Base-by-base conservation (phyloP, 1,139 yeast species). In the Debaryomyces sp. region DNA sequence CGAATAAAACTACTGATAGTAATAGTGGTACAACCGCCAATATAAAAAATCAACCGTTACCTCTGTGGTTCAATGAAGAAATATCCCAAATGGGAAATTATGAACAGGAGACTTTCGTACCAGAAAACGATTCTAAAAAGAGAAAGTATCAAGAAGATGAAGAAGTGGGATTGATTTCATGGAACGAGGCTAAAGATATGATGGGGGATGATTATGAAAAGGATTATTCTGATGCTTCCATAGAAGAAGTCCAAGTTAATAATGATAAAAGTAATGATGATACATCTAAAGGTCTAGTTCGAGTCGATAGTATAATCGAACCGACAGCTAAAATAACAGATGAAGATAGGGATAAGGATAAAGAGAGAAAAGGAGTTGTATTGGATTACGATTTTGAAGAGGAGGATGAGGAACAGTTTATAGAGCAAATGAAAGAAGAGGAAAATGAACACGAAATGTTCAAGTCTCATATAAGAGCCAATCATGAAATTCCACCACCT, bases 401-500 rank as follows among this genome's bases (percentile, higher is more conserved):
- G 49, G 85, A 84, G 29, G 97, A 92, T 50, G 96, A 89, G 49
- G 84, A 82, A 27, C 78, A 81, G 13, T 66, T 90, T 2, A 74
- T 78, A 2, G 77, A 81, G 37, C 87, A 85, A 55, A 66, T 92
- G 51, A 74, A 75, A 40, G 78, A 78, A 42, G 99, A 94, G 63
- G 87, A 84, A 46, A 75, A 72, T 32, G 96, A 89, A 47, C 89
- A 88, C 61, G 84, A 81, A 47, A 67, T 79, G 15, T 88, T 94
- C 58, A 82, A 81, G 33, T 64, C 73, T 13, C 69, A 73, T 18
- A 68, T 85, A 37, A 73, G 73, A 52, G 63, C 67, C 5, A 57
- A 58, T 26, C 63, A 61, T 45, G 61, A 58, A 2, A 49, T 59
- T 0, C 58, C 63, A 1, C 32, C 52, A 4, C 56, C 67, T 4